Percentiles rank a stretch among this genome's conserved stretches.
Evolutionary conservation across 129 eudicot species (phyloP).

Genomic region (Tagetes patula): DNA sequence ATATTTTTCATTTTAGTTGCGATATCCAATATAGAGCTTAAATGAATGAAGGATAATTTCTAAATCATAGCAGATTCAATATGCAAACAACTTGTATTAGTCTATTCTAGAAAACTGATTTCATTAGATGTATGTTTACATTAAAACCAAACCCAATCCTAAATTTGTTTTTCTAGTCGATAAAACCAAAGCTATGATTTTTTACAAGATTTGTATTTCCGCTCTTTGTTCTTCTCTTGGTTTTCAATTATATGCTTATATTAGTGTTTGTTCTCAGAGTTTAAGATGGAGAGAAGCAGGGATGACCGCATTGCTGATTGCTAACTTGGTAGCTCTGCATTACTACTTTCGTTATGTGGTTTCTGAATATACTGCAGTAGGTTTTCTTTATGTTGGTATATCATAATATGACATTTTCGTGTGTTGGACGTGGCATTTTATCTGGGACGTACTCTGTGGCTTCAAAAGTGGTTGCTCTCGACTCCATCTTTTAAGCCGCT

Average conservation of each 20-base stretch:
- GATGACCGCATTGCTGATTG: conserved; percentile 17
- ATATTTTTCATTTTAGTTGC: too few relatives aligned
- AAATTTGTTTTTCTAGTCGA: not conserved
- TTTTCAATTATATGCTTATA: not conserved
- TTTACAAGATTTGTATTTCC: not conserved
- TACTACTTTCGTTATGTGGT: conserved; percentile 18
- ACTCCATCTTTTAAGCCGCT: conserved; percentile 26
- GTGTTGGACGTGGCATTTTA: conserved; percentile 43
- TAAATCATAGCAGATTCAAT: not conserved
- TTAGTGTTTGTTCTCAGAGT: conserved; percentile 30
- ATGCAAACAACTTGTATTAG: not conserved
- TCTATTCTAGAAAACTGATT: not conserved
- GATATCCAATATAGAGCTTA: not conserved
- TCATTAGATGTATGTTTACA: not conserved
- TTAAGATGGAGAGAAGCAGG: conserved; percentile 29
- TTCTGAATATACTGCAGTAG: conserved; percentile 21
- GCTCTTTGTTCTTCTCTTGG: too few relatives aligned
- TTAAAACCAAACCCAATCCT: not conserved
- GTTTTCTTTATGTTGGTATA: conserved; percentile 25
- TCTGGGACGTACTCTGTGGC: conserved; percentile 30
- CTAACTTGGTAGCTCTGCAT: conserved; percentile 17
- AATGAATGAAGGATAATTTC: not conserved
- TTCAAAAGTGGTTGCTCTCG: conserved; percentile 27
- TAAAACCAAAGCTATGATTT: not conserved
- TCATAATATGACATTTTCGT: conserved; percentile 35